Conservation (phyloP, 768 basidiomycete species). For the Boletus sp. region DNA sequence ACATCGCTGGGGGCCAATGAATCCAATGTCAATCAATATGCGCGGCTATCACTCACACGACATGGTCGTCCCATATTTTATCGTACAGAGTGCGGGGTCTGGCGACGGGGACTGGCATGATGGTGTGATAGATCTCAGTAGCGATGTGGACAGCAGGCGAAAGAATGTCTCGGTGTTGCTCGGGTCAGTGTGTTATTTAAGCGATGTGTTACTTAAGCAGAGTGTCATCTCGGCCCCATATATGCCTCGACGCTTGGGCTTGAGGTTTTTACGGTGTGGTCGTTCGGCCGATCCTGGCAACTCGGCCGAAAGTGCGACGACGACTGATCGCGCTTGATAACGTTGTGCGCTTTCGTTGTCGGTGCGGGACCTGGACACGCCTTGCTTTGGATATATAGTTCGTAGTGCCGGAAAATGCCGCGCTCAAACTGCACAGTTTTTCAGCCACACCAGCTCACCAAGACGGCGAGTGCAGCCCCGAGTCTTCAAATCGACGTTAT, state of each 20-base stretch:
- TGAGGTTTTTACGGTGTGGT: no score
- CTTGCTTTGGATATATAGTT: no score
- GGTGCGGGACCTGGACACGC: no score
- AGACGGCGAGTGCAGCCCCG: background rate
- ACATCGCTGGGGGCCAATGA: constrained; percentile 46
- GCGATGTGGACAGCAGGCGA: background rate
- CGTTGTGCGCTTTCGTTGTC: background rate
- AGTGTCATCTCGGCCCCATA: no score
- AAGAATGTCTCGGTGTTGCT: background rate
- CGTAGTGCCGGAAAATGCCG: constrained; percentile 29
- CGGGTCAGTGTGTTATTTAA: constrained; percentile 5
- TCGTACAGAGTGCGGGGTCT: constrained; percentile 90
- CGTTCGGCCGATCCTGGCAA: constrained; percentile 12
- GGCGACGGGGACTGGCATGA: constrained; percentile 55
- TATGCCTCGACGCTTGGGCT: no score
- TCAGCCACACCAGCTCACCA: constrained; percentile 29
- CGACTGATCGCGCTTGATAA: background rate
- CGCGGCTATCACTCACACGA: constrained; percentile 56
- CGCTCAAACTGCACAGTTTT: constrained; percentile 28
- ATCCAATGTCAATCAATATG: constrained; percentile 6
- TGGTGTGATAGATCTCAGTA: background rate
- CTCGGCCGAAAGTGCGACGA: constrained; percentile 11
- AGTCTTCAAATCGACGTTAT: constrained; percentile 42
- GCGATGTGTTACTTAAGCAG: background rate
- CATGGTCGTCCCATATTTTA: constrained; percentile 97